Evolutionary conservation across 1,139 yeast genomes (phyloP), one percentile per base, ranked within the genome.

Genomic region (Saccharomyces hybrid): DNA sequence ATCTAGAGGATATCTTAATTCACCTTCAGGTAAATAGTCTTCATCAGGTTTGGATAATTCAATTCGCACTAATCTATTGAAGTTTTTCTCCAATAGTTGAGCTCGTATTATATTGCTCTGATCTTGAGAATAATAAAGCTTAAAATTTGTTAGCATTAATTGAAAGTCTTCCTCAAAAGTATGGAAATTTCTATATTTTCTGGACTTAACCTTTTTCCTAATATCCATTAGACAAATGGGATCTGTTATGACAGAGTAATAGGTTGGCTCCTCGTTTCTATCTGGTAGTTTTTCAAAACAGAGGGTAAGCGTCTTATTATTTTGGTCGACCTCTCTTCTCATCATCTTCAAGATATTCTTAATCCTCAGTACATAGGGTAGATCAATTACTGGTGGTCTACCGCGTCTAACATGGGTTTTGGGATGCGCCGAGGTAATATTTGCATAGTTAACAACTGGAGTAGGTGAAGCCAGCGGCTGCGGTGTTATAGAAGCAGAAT

Each of bases 331-430:
- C 56, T 86, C 83, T 67, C 87, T 88, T 64, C 89, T 87, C 64
- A 91, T 77, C 52, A 83, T 84, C 66, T 95, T 84, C 75, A 91
- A 75, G 48, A 93, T 84, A 59, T 88, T 83, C 70, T 91, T 91
- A 66, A 91, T 89, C 59, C 97, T 78, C 63, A 89, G 89, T 72
- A 93, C 97, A 70, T 86, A 93, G 4, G 97, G 97, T 64, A 87
- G 84, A 70, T 91, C 98, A 56, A 91, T 93, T 53, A 91, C 87
- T 1, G 98, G 98, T 8, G 98, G 98, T 66, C 97, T 81, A 50
- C 97, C 97, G 67, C 98, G 82, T 78, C 66, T 65, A 53, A 67
- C 60, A 50, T 67, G 70, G n/a, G 63, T 63, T 58, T 82, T 86
- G 16, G 72, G 59, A 52, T 61, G 63, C 42, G 48, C 14, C 1